Evolutionary conservation across 1,139 yeast species (phyloP).

Genomic region (Nakaseomyces kungkrabaensis): DNA sequence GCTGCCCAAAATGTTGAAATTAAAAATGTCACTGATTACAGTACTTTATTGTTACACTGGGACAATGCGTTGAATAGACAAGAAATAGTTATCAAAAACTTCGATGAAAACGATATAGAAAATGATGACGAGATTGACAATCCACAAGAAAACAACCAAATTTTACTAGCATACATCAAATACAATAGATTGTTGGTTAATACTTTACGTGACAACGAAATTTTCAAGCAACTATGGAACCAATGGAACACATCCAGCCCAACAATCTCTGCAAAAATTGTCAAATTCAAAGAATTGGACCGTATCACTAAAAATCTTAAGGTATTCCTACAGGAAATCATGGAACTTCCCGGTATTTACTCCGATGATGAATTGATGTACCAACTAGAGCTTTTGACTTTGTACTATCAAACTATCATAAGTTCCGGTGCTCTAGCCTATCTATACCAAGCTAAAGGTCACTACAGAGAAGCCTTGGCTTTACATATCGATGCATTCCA

Average conservation of each 20-base stretch:
- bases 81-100: conserved; percentile 35
- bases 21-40: conserved; percentile 35
- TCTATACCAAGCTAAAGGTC: conserved; percentile 22
- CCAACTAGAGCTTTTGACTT: conserved; percentile 36
- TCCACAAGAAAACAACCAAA: conserved; percentile 59
- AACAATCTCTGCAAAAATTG: conserved; percentile 38
- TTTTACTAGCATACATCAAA: conserved; percentile 62
- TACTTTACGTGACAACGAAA: conserved; percentile 57
- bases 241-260: conserved; percentile 25
- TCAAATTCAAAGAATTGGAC: conserved; percentile 26
- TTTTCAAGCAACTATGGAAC: conserved; percentile 34
- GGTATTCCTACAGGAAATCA: conserved; percentile 39
- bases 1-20: conserved; percentile 25
- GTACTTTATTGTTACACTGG: conserved; percentile 42
- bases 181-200: conserved; percentile 58
- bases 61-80: conserved; percentile 48
- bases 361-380: conserved; percentile 61
- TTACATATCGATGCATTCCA: conserved; percentile 21
- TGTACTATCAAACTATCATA: conserved; percentile 17
- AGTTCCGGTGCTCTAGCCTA: conserved; percentile 22
- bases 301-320: conserved; percentile 23
- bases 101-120: conserved; percentile 28
- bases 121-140: conserved; percentile 31
- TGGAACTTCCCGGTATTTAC: conserved; percentile 84
- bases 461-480: conserved; percentile 25